Evolutionary conservation across 169 alveolate species (phyloP).

Genomic region (Plasmodium blacklocki): DNA sequence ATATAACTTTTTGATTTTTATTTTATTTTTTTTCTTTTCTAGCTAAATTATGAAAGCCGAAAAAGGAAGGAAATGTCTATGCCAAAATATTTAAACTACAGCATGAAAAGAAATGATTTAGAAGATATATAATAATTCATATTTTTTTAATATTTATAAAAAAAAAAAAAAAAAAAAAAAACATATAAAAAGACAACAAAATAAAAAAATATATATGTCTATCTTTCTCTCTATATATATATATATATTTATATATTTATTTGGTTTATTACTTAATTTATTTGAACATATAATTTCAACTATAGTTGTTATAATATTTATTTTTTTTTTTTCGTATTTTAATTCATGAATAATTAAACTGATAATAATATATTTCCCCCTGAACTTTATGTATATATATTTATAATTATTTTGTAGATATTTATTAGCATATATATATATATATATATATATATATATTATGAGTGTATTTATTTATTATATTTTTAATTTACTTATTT

Average conservation of each 20-base stretch:
- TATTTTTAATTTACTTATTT: too few relatives aligned
- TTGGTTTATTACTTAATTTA: not conserved
- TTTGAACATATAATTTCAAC: too few relatives aligned
- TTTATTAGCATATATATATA: too few relatives aligned
- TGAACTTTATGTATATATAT: too few relatives aligned
- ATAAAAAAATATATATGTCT: not conserved
- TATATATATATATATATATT: too few relatives aligned
- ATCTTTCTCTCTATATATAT: not conserved
- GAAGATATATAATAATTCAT: not conserved
- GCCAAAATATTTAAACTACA: constrained; percentile 12
- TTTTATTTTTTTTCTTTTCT: constrained; percentile 11
- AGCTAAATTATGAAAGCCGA: constrained; percentile 48
- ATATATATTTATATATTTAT: not conserved
- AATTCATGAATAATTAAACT: not conserved
- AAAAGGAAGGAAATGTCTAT: constrained; percentile 48
- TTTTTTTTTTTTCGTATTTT: not conserved
- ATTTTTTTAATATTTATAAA: not conserved
- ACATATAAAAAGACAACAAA: not conserved
- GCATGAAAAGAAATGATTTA: constrained; percentile 33
- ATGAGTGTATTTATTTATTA: too few relatives aligned
- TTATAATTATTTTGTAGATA: too few relatives aligned
- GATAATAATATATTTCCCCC: too few relatives aligned
- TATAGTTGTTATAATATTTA: too few relatives aligned
- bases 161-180: not conserved
- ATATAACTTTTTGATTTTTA: not conserved